phyloP scores from a whole-genome alignment of 2,329 filamentous ascomycete genomes.

The Aspergillus bombycis region DNA sequence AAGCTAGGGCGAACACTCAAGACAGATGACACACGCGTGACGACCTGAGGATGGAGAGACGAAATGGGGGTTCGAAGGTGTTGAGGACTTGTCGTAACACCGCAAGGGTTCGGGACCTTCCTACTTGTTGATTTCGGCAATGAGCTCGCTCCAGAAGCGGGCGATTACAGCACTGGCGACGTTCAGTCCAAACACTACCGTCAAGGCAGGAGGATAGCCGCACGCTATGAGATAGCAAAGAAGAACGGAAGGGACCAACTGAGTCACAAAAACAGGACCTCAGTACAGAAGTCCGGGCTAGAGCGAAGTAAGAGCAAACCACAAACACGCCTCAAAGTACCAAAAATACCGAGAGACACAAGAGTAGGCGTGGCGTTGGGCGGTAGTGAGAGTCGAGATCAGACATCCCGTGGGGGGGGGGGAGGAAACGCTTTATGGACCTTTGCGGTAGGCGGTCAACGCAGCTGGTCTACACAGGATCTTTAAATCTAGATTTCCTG shows the following conservation, averaged over 20 bases:
- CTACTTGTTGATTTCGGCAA: neutral
- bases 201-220: constrained; percentile 11
- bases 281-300: neutral
- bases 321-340: constrained; percentile 7
- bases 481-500: constrained; percentile 10
- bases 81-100: neutral
- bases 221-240: constrained; percentile 11
- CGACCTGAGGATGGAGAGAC: neutral
- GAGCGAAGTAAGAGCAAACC: neutral
- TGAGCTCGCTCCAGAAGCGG: constrained; percentile 10
- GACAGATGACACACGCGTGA: neutral
- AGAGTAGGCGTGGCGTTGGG: constrained; percentile 26
- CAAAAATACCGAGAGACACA: constrained; percentile 8
- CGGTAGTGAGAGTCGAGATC: constrained; percentile 18
- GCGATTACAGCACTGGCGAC: constrained; percentile 15
- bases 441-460: constrained; percentile 21
- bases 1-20: neutral
- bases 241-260: neutral
- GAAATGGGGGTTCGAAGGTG: neutral
- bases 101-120: neutral
- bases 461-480: neutral
- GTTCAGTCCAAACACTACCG: constrained; percentile 13
- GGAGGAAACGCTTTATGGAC: constrained; percentile 6
- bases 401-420: constrained; percentile 16
- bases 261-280: neutral